Evolutionary conservation across 78 protist genomes (phyloP).

Genomic region (Dictyostelium firmibasis): DNA sequence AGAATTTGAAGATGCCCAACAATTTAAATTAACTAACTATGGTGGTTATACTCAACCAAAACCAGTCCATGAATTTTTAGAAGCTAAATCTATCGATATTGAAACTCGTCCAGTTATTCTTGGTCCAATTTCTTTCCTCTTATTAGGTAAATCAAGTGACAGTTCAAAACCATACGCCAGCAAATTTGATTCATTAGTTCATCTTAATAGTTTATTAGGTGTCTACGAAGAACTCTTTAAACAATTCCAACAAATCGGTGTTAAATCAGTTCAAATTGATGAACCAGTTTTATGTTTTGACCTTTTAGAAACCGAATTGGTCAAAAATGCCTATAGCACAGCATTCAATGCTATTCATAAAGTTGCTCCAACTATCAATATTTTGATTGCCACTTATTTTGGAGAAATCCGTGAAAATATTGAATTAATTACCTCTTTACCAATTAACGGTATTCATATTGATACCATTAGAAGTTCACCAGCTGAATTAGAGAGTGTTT

Average conservation of each 20-base stretch:
- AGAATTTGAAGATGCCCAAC: slow-evolving; percentile 63
- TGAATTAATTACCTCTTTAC: not conserved
- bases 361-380: not conserved
- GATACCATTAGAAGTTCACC: slow-evolving; percentile 64
- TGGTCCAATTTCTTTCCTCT: slow-evolving; percentile 85
- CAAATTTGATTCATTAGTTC: slow-evolving; percentile 34
- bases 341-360: slow-evolving; percentile 3
- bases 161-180: slow-evolving; percentile 8
- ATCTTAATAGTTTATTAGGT: not conserved
- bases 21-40: slow-evolving; percentile 10
- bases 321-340: not conserved
- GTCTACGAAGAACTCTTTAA: slow-evolving; percentile 61
- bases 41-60: slow-evolving; percentile 19
- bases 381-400: slow-evolving; percentile 84
- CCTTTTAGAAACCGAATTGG: not conserved
- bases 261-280: slow-evolving; percentile 76
- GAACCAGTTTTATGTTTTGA: slow-evolving; percentile 85
- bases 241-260: slow-evolving; percentile 61
- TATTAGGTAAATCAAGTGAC: slow-evolving; percentile 72
- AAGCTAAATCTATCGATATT: slow-evolving; percentile 47
- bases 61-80: slow-evolving; percentile 44
- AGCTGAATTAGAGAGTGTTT: not conserved
- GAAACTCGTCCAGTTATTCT: slow-evolving; percentile 85
- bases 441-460: slow-evolving; percentile 77
- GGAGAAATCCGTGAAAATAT: slow-evolving; percentile 77